These are phyloP conservation scores for Magnaporthales sp. DNA, from an alignment of 2,329 filamentous ascomycete species.

Conservation along the genomic window DNA sequence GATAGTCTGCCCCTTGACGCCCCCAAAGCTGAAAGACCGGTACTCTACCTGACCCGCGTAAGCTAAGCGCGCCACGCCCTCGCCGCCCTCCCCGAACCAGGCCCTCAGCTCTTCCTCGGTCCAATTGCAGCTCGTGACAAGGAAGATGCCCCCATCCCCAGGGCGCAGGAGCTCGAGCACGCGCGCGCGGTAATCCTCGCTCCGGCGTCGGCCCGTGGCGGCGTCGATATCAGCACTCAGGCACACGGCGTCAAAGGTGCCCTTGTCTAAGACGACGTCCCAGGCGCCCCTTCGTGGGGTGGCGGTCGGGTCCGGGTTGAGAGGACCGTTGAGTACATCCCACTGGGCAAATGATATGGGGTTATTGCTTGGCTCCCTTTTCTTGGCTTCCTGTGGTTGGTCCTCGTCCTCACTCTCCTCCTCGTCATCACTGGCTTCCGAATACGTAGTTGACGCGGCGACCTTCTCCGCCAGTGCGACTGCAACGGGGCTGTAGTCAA, in stretches of 20 bases:
- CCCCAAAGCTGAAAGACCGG: constrained; percentile 81
- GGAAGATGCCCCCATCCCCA: constrained; percentile 65
- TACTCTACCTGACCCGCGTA: constrained; percentile 68
- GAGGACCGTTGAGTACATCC: constrained; percentile 48
- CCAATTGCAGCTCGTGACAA: constrained; percentile 98
- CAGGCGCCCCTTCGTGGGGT: constrained; percentile 43
- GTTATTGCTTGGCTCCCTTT: constrained; percentile 1
- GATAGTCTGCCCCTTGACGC: constrained; percentile 79
- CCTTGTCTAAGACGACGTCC: constrained; percentile 94
- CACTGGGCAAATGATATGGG: constrained; percentile 43
- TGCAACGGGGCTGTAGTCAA: constrained; percentile 77
- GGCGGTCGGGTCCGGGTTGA: constrained; percentile 21
- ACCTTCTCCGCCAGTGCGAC: constrained; percentile 66
- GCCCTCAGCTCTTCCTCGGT: constrained; percentile 74
- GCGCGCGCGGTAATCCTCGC: constrained; percentile 65
- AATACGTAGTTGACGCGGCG: constrained; percentile 20
- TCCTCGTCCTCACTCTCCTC: constrained; percentile 9
- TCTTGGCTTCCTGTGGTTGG: constrained; percentile 15
- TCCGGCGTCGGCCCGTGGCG: constrained; percentile 41
- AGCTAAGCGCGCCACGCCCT: constrained; percentile 33
- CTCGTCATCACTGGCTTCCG: constrained; percentile 5
- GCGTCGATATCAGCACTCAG: constrained; percentile 51
- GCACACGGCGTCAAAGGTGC: constrained; percentile 92
- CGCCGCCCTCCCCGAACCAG: constrained; percentile 56
- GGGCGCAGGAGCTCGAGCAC: constrained; percentile 60